Percentiles rank a stretch among this genome's conserved stretches.
phyloP scores from a whole-genome alignment of 2,329 filamentous ascomycete species.

The Xylaria arbuscula region DNA sequence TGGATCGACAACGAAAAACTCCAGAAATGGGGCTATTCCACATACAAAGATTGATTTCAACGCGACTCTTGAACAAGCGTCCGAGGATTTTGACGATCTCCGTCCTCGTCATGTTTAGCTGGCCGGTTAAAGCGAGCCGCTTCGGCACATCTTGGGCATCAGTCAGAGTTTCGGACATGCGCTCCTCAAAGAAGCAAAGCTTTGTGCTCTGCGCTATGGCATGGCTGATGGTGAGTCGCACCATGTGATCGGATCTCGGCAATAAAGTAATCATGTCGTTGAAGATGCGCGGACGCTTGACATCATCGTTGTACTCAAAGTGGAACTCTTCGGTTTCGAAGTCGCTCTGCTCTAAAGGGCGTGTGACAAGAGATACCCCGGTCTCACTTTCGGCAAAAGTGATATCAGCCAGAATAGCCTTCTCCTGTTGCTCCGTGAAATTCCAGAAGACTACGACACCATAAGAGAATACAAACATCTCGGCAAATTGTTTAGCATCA shows the following conservation, averaged over 20 bases:
- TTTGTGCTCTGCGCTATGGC: slow-evolving; percentile 98
- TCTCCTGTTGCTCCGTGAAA: slow-evolving; percentile 94
- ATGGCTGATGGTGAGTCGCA: slow-evolving; percentile 96
- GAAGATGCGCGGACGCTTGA: slow-evolving; percentile 89
- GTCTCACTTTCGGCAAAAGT: slow-evolving; percentile 83
- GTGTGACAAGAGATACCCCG: slow-evolving; percentile 74
- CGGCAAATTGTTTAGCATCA: slow-evolving; percentile 82
- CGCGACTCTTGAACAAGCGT: slow-evolving; percentile 88
- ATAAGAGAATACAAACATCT: slow-evolving; percentile 98
- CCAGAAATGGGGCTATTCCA: slow-evolving; percentile 38
- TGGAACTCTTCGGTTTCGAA: slow-evolving; percentile 99
- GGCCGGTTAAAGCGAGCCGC: slow-evolving; percentile 85
- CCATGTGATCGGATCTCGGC: slow-evolving; percentile 94
- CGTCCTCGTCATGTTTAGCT: slow-evolving; percentile 88
- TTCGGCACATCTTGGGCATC: slow-evolving; percentile 94
- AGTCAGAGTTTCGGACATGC: slow-evolving; percentile 93
- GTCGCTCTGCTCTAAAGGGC: slow-evolving; percentile 86
- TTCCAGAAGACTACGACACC: slow-evolving; percentile 99
- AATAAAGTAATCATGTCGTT: slow-evolving; percentile 99
- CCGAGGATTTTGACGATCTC: slow-evolving; percentile 95
- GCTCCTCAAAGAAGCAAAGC: slow-evolving; percentile 93
- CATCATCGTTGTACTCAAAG: slow-evolving; percentile 92
- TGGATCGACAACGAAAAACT: slow-evolving; percentile 19
- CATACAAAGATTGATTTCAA: slow-evolving; percentile 97
- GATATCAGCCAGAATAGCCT: slow-evolving; percentile 93